Evolutionary conservation across 257 asterid species (phyloP).

Genomic region (Eucommia ulmoides): DNA sequence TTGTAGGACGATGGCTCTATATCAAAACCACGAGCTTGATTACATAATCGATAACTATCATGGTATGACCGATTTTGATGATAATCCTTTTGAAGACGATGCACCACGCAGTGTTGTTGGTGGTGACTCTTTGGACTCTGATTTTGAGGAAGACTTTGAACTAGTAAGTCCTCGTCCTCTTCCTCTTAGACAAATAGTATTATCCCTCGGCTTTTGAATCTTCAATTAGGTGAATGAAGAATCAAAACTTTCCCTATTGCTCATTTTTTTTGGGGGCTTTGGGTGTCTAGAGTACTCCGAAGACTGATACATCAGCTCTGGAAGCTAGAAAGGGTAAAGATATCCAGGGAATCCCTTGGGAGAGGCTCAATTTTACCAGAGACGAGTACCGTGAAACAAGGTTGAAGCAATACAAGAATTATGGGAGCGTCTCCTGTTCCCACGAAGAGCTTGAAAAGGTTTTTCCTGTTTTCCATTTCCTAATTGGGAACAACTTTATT

Average conservation of each 20-base stretch:
- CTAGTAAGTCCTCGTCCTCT: constrained; percentile 18
- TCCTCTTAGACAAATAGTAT: not conserved
- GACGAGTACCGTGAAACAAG: constrained; percentile 66
- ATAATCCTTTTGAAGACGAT: constrained; percentile 18
- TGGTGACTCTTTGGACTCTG: constrained; percentile 42
- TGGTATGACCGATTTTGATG: constrained; percentile 27
- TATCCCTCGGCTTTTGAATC: not conserved
- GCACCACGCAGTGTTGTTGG: constrained; percentile 10
- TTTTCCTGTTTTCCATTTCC: not conserved
- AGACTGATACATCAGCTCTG: constrained; percentile 64
- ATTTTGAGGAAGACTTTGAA: constrained; percentile 59
- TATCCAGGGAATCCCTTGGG: constrained; percentile 98
- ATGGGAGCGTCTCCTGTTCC: constrained; percentile 44
- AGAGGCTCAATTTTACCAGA: constrained; percentile 62
- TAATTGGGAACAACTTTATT: not conserved
- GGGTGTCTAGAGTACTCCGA: constrained; percentile 41
- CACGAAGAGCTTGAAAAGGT: constrained; percentile 57
- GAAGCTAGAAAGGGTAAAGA: constrained; percentile 88
- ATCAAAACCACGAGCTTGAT: constrained; percentile 45
- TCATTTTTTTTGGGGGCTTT: not conserved
- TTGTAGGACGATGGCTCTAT: constrained; percentile 37
- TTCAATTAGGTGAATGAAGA: not conserved
- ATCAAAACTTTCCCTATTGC: not conserved
- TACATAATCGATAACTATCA: constrained; percentile 37
- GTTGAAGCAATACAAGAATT: constrained; percentile 72